phyloP scores from a whole-genome alignment of 768 basidiomycete genomes.

The Termitomyces sp. region DNA sequence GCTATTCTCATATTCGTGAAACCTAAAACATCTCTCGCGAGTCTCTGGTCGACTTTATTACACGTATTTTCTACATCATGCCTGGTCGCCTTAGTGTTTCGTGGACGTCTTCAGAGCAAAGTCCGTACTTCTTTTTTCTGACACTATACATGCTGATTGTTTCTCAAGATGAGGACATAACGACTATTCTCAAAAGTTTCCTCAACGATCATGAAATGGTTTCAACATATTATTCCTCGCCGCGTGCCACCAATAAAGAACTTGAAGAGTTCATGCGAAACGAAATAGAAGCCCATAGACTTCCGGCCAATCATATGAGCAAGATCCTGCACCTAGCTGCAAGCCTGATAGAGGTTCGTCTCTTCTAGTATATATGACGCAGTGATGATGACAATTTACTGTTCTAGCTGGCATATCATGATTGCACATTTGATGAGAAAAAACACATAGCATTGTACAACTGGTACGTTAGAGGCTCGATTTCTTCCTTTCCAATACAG shows the following conservation, averaged over 20 bases:
- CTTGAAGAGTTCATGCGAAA: slow-evolving; percentile 12
- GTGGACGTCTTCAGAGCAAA: background rate
- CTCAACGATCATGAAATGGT: slow-evolving; percentile 1
- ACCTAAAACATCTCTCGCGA: too few species aligned
- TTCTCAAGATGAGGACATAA: background rate
- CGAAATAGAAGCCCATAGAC: background rate
- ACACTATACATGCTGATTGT: background rate
- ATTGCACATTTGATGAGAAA: slow-evolving; percentile 17
- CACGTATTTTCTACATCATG: background rate
- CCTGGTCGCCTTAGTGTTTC: background rate
- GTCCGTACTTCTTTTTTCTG: background rate
- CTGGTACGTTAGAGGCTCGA: slow-evolving; percentile 8
- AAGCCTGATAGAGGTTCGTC: slow-evolving; percentile 12
- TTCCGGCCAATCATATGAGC: background rate
- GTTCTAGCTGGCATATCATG: slow-evolving; percentile 15
- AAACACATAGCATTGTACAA: slow-evolving; percentile 15
- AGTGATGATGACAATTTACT: background rate
- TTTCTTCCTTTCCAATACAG: too few species aligned
- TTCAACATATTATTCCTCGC: background rate
- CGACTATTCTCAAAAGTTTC: slow-evolving; percentile 1
- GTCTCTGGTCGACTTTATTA: background rate
- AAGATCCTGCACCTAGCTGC: slow-evolving; percentile 8
- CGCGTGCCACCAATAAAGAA: slow-evolving; percentile 2
- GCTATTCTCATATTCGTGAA: too few species aligned
- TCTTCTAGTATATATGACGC: background rate